Conservation (phyloP, 1,284 basidiomycete species). For the Cryptococcus wingfieldii region DNA sequence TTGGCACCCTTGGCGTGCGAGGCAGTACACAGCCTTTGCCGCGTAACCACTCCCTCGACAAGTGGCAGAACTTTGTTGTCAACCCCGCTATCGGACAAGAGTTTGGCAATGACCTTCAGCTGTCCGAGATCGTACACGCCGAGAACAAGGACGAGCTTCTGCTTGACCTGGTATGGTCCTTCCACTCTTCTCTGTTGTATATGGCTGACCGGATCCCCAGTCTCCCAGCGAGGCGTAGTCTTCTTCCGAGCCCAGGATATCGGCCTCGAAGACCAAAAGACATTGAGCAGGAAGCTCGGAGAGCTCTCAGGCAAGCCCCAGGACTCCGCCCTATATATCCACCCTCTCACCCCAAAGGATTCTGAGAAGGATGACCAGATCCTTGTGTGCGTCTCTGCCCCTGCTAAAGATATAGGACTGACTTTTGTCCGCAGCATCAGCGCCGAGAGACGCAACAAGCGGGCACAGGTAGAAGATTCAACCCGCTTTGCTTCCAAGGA, state of each 20-base stretch:
- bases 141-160: slow-evolving; percentile 52
- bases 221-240: slow-evolving; percentile 65
- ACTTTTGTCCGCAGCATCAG: background rate
- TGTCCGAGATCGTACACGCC: slow-evolving; percentile 48
- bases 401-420: background rate
- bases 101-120: slow-evolving; percentile 48
- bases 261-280: slow-evolving; percentile 51
- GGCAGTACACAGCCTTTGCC: slow-evolving; percentile 1
- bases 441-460: background rate
- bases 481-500: background rate
- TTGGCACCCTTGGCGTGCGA: slow-evolving; percentile 6
- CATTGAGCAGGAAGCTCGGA: slow-evolving; percentile 55
- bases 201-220: slow-evolving; percentile 10
- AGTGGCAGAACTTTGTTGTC: slow-evolving; percentile 19
- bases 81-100: slow-evolving; percentile 38
- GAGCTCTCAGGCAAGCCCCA: slow-evolving; percentile 58
- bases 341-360: slow-evolving; percentile 28
- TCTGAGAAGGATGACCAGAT: slow-evolving; percentile 28
- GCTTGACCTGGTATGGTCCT: slow-evolving; percentile 46
- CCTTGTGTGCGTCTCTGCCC: slow-evolving; percentile 20
- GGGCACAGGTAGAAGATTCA: background rate
- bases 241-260: slow-evolving; percentile 63
- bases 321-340: slow-evolving; percentile 20
- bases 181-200: background rate
- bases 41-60: slow-evolving; percentile 6